Conservation (phyloP, 345 rosid species). For the Aquilaria yunnanensis region DNA sequence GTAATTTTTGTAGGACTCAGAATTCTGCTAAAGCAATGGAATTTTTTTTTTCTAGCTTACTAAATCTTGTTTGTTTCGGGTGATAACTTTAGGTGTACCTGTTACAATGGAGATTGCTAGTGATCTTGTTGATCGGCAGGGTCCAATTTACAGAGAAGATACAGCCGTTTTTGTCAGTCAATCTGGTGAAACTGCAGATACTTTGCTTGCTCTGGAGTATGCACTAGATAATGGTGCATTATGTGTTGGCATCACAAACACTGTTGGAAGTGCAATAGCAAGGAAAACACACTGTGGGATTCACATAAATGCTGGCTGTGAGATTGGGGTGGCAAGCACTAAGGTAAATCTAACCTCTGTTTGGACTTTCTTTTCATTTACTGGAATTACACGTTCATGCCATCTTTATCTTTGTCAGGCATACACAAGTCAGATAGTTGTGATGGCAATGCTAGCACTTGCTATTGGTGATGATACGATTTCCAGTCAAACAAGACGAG, state of each 20-base stretch:
- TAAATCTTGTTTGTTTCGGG: slow-evolving; percentile 2
- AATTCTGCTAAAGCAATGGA: not conserved
- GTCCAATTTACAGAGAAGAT: slow-evolving; percentile 97
- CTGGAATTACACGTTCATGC: slow-evolving; percentile 6
- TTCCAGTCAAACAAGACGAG: slow-evolving; percentile 70
- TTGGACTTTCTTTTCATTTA: slow-evolving; percentile 2
- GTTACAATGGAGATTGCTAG: slow-evolving; percentile 99
- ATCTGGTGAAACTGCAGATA: slow-evolving; percentile 99
- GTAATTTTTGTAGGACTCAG: slow-evolving; percentile 30
- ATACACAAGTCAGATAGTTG: slow-evolving; percentile 96
- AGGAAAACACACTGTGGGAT: slow-evolving; percentile 88
- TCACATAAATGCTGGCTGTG: slow-evolving; percentile 93
- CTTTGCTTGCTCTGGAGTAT: slow-evolving; percentile 74
- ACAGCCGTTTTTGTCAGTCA: slow-evolving; percentile 97
- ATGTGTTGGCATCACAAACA: slow-evolving; percentile 94
- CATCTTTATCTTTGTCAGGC: slow-evolving; percentile 41
- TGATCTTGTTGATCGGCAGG: slow-evolving; percentile 88
- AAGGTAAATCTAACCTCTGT: slow-evolving; percentile 43
- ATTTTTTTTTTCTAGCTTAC: slow-evolving; percentile 8
- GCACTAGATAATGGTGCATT: slow-evolving; percentile 85
- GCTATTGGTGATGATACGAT: slow-evolving; percentile 87
- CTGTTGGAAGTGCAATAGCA: slow-evolving; percentile 96
- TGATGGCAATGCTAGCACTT: slow-evolving; percentile 92
- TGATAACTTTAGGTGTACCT: slow-evolving; percentile 58
- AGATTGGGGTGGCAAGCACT: slow-evolving; percentile 97